Evolutionary conservation across 805 yeast species (phyloP).

Genomic region (Candida succiphila): DNA sequence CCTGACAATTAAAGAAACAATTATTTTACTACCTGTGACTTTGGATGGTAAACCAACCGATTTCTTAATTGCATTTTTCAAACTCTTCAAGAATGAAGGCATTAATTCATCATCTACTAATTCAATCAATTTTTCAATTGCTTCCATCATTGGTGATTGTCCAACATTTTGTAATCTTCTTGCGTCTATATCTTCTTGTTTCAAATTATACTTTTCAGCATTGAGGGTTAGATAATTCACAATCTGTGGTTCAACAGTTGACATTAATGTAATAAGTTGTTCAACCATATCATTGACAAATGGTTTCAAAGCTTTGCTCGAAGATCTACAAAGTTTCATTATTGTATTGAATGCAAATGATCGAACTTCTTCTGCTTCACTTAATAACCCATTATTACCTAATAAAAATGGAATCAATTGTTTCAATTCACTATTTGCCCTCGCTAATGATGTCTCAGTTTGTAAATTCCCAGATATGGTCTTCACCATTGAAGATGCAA

Average conservation of each 20-base stretch:
- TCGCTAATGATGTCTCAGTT: constrained; percentile 15
- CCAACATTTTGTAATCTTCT: constrained; percentile 66
- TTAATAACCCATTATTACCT: constrained; percentile 69
- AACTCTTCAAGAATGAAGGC: constrained; percentile 35
- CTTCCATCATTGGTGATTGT: constrained; percentile 81
- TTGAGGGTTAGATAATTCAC: constrained; percentile 78
- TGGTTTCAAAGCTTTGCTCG: constrained; percentile 50
- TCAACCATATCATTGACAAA: constrained; percentile 61
- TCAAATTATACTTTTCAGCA: constrained; percentile 79
- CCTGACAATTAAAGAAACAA: constrained; percentile 54
- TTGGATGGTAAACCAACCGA: constrained; percentile 90
- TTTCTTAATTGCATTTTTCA: constrained; percentile 48
- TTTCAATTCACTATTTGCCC: constrained; percentile 37
- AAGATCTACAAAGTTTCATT: constrained; percentile 56
- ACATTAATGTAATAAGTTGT: constrained; percentile 62
- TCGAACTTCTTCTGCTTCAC: constrained; percentile 80
- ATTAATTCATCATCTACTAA: constrained; percentile 41
- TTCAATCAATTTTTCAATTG: constrained; percentile 63
- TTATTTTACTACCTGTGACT: constrained; percentile 68
- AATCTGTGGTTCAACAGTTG: constrained; percentile 86
- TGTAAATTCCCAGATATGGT: constrained; percentile 36
- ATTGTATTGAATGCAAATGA: constrained; percentile 67
- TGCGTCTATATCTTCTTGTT: constrained; percentile 64
- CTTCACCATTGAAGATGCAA: constrained; percentile 54
- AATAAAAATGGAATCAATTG: constrained; percentile 68